These are phyloP conservation scores for Penicillium goetzii DNA, from an alignment of 495 filamentous ascomycete genomes.

Conservation along the genomic window DNA sequence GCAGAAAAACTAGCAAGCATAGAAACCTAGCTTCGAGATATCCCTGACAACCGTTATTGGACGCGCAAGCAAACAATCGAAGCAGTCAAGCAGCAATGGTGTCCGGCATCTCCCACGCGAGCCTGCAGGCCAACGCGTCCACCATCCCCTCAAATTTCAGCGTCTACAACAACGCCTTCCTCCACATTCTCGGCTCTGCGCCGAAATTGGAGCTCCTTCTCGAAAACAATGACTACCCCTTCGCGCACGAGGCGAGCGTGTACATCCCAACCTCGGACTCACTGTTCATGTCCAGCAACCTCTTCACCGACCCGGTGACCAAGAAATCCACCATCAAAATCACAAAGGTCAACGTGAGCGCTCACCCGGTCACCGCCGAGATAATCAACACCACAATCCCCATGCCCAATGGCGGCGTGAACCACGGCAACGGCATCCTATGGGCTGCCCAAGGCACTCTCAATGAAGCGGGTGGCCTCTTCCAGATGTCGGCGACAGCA, in stretches of 20 bases:
- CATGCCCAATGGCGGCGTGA: slow-evolving; percentile 60
- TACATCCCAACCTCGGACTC: slow-evolving; percentile 54
- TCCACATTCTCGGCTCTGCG: slow-evolving; percentile 38
- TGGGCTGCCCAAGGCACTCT: slow-evolving; percentile 58
- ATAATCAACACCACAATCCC: slow-evolving; percentile 49
- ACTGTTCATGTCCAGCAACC: slow-evolving; percentile 65
- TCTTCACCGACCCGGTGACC: slow-evolving; percentile 34
- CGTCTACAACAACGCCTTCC: slow-evolving; percentile 41
- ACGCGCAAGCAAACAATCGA: slow-evolving; percentile 2
- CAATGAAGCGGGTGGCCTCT: slow-evolving; percentile 53
- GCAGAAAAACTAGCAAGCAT: neutral
- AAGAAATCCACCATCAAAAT: slow-evolving; percentile 42
- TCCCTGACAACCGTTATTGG: neutral
- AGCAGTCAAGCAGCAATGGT: neutral
- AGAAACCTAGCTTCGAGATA: neutral
- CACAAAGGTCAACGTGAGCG: slow-evolving; percentile 36
- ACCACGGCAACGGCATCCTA: slow-evolving; percentile 46
- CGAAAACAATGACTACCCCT: slow-evolving; percentile 43
- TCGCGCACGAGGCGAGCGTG: slow-evolving; percentile 66
- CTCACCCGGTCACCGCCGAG: slow-evolving; percentile 38
- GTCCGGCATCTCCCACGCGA: slow-evolving; percentile 1
- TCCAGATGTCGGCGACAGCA: slow-evolving; percentile 33
- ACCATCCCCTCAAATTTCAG: slow-evolving; percentile 29
- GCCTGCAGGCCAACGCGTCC: slow-evolving; percentile 14
- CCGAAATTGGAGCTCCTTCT: slow-evolving; percentile 44